Percentiles rank a stretch among this genome's conserved stretches.
These are phyloP conservation scores for Hippophae rhamnoides DNA, from an alignment of 306 rosid species.

Conservation along the genomic window DNA sequence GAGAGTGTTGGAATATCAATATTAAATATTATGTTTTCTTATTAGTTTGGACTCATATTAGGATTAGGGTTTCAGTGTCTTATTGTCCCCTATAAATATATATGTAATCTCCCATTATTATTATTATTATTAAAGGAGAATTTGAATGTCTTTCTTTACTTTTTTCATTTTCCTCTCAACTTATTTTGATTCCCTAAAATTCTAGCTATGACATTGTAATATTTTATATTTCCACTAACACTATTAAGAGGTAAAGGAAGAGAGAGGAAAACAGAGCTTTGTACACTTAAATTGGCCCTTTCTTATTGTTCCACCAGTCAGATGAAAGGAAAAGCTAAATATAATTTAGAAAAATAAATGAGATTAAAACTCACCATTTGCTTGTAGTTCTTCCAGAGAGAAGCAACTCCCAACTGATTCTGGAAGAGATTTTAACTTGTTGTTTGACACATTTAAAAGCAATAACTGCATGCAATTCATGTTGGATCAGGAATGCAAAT, in stretches of 20 bases:
- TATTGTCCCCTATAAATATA: no score
- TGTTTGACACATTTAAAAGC: slow-evolving; percentile 73
- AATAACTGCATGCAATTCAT: slow-evolving; percentile 50
- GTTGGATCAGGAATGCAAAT: slow-evolving; percentile 21
- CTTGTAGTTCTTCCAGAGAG: slow-evolving; percentile 95
- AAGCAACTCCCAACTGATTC: slow-evolving; percentile 92
- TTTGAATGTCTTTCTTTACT: no score
- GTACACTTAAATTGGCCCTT: not conserved
- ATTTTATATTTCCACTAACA: not conserved
- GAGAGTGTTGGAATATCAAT: no score
- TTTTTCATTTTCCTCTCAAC: no score
- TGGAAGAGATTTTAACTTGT: slow-evolving; percentile 74
- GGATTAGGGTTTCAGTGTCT: no score
- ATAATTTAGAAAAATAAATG: not conserved
- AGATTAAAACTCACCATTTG: slow-evolving; percentile 46
- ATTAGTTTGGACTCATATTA: no score
- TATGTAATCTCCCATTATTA: no score
- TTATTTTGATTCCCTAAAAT: not conserved
- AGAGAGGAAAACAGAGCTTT: not conserved
- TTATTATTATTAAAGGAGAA: no score
- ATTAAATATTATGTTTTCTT: no score
- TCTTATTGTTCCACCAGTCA: not conserved
- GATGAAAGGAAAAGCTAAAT: not conserved
- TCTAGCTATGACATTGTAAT: not conserved
- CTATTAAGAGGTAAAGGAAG: not conserved